These are phyloP conservation scores for Mortierella sp. DNA, from an alignment of 371 early-diverging fungal species.

Conservation along the genomic window DNA sequence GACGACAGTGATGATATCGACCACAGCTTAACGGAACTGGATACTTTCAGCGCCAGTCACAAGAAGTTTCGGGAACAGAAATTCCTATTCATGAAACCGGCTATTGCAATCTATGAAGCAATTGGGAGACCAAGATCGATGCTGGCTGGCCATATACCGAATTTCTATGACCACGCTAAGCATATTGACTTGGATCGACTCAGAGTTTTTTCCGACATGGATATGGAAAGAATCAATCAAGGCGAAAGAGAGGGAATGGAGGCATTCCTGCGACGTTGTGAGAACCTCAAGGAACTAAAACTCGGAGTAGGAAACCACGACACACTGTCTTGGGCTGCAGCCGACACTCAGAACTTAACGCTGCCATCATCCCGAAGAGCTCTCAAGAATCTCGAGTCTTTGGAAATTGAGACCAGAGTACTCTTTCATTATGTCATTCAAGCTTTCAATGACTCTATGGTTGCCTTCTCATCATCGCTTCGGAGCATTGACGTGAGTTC, in stretches of 20 bases:
- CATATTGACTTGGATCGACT: not conserved
- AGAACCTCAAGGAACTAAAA: not conserved
- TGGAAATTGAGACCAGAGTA: not conserved
- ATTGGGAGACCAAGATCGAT: not conserved
- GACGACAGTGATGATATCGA: not conserved
- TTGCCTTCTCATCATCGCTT: conserved; percentile 10
- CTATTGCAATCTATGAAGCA: not conserved
- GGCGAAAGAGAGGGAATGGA: conserved; percentile 11
- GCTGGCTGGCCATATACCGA: not conserved
- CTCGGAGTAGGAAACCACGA: conserved; percentile 1
- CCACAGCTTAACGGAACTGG: not conserved
- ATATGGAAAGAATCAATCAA: not conserved
- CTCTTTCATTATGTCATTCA: conserved; percentile 2
- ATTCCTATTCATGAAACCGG: not conserved
- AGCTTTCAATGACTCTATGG: conserved; percentile 14
- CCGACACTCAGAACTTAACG: not conserved
- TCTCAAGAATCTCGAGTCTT: conserved; percentile 3
- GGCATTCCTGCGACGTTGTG: conserved; percentile 13
- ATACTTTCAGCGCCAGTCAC: not conserved
- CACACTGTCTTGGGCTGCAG: conserved; percentile 2
- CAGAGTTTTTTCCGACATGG: not conserved
- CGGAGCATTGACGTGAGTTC: not conserved
- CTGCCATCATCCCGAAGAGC: not conserved
- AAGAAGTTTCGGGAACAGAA: not conserved
- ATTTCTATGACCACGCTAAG: not conserved